Conservation (phyloP, 768 basidiomycete genomes). For the Pleurotus eryngii region DNA sequence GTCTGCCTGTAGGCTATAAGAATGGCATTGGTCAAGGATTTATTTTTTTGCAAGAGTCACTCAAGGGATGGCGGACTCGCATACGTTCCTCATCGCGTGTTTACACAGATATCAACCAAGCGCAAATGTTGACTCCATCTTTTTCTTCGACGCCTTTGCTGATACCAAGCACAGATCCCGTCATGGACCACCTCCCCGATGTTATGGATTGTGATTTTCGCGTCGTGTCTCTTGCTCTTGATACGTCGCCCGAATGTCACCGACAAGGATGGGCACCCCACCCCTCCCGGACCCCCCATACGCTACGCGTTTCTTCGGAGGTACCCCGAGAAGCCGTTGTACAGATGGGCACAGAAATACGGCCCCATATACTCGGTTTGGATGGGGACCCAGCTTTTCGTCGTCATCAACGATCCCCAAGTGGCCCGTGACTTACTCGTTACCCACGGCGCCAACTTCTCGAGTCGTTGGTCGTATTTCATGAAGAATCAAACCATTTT, state of each 20-base stretch:
- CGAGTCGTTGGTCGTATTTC: conserved; percentile 21
- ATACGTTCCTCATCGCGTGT: too few relatives aligned
- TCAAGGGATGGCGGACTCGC: too few relatives aligned
- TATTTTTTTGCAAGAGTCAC: too few relatives aligned
- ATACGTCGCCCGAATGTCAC: not conserved
- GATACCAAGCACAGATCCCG: too few relatives aligned
- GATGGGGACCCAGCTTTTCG: conserved; percentile 23
- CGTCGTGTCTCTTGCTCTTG: not conserved
- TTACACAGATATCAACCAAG: too few relatives aligned
- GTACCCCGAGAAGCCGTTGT: conserved; percentile 18
- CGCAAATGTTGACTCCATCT: not conserved
- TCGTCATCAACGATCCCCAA: conserved; percentile 20
- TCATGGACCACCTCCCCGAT: not conserved
- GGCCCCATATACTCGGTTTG: conserved; percentile 21
- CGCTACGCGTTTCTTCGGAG: conserved; percentile 19
- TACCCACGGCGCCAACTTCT: conserved; percentile 21
- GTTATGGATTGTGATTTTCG: not conserved
- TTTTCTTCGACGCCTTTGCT: too few relatives aligned
- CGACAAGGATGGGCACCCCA: conserved; percentile 7
- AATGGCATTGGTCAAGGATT: too few relatives aligned
- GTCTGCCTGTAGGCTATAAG: too few relatives aligned
- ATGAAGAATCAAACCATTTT: conserved; percentile 25
- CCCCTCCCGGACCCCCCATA: conserved; percentile 18
- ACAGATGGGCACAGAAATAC: conserved; percentile 17
- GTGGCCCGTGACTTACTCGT: conserved; percentile 22